Base-by-base conservation (phyloP, 768 basidiomycete genomes). In the Kwoniella botswanensis region DNA sequence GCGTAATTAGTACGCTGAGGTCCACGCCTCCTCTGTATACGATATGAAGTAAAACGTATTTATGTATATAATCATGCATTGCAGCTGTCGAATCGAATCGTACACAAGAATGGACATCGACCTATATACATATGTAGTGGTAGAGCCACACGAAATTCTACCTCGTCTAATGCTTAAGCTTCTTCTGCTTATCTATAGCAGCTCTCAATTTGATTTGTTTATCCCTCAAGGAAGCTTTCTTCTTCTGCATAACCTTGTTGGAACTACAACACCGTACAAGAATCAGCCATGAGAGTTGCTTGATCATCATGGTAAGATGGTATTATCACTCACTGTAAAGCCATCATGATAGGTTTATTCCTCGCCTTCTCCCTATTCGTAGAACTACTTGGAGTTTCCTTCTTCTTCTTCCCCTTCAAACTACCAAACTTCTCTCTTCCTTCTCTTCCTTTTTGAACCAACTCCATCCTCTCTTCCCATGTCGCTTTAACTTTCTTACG, bases 351-450 rank as follows among this genome's bases (percentile, higher is more conserved):
- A 26, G 94, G 94, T 83, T 98, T 97, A 83, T 95, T 94, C 81
- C 91, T 88, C 50, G 90, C 88, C 88, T 97, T 97, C 85, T 96
- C 93, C 79, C 89, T 87, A 83, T 97, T 97, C 43, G 94, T 96
- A 67, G 91, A 90, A 80, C 92, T 93, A 83, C 92, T 93, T 70
- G 90, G 89, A 12, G 86, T 84, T 44, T 86, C 92, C 82, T 93
- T 93, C 70, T 89, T 93, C 84, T 92, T 91, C 86, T 95, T 94
- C n/a, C 93, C 94, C 85, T 91, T 96, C 74, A 88, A 85, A 50
- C 92, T 92, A 22, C 92, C 92, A 80, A 90, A 97, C 85, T 95
- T 96, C 82, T 96, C 95, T 60, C 96, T 88, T 0, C 94, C 96
- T 83, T 98, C 95, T 50, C 95, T 88, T 0, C 96, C 96, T 81